phyloP scores from a whole-genome alignment of 495 filamentous ascomycete genomes.

The Neurospora tetraspora region DNA sequence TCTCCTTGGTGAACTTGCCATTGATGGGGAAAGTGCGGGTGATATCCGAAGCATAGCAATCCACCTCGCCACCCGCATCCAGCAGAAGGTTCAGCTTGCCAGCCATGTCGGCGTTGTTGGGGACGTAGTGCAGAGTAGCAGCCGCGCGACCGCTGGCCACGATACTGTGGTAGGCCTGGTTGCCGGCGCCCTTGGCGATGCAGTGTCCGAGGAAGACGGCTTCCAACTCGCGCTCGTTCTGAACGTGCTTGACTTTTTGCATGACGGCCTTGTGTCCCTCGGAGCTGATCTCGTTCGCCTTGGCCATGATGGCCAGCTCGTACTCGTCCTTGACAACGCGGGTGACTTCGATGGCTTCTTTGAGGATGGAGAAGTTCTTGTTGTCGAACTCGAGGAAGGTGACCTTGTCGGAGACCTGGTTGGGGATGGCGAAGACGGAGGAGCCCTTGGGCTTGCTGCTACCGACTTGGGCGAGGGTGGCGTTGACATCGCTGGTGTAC shows the following conservation, averaged over 20 bases:
- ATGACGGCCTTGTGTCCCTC: slow-evolving; percentile 65
- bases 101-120: slow-evolving; percentile 58
- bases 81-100: slow-evolving; percentile 68
- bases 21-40: slow-evolving; percentile 81
- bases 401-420: slow-evolving; percentile 56
- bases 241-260: slow-evolving; percentile 49
- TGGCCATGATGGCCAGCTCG: slow-evolving; percentile 72
- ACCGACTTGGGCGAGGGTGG: slow-evolving; percentile 41
- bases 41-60: slow-evolving; percentile 77
- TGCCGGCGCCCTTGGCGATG: slow-evolving; percentile 59
- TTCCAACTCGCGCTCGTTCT: slow-evolving; percentile 76
- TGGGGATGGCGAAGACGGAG: slow-evolving; percentile 58
- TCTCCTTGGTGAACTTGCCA: slow-evolving; percentile 65
- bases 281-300: slow-evolving; percentile 75
- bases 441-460: slow-evolving; percentile 31
- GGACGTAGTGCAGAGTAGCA: slow-evolving; percentile 80
- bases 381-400: slow-evolving; percentile 54
- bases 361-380: slow-evolving; percentile 52
- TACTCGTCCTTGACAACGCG: slow-evolving; percentile 77
- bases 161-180: slow-evolving; percentile 81
- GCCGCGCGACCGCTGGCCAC: slow-evolving; percentile 66
- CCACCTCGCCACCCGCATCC: slow-evolving; percentile 75
- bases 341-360: slow-evolving; percentile 64
- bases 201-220: slow-evolving; percentile 66
- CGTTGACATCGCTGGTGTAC: slow-evolving; percentile 59